Evolutionary conservation across 768 basidiomycete species (phyloP), one percentile per base, ranked within the genome.

Genomic region (Neoboletus magnificus): DNA sequence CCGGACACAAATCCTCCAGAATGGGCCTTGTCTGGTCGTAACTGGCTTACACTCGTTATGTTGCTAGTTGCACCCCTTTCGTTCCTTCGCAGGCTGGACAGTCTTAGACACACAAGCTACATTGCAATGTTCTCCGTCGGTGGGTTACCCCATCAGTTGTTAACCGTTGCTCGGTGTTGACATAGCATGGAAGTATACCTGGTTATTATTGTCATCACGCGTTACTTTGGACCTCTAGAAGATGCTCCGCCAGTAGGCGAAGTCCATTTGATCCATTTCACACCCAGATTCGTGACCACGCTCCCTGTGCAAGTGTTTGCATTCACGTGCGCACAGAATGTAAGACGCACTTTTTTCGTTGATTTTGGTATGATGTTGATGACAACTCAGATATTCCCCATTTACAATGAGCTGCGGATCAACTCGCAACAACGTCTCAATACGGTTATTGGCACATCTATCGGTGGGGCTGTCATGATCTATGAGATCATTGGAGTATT

Each of bases 271-370:
- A 78, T 93, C 60, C 83, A 84, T 63, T 84, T 96, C 60, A 86
- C 87, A 0, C 82, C 93, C 5, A 79, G 74, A 57, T 93, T 94
- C 65, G 73, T 95, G 16, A 81, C 88, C 15, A 93, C 85, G 1
- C 91, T 97, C 74, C 96, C 96, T 1, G 91, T 98, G 27, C 95
- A 93, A 69, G 87, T 95, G 16, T 94, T 94, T 72, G 89, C 90
- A 5, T 93, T 87, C 69, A 96, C 93, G 3, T 97, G 95, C 67
- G 82, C 90, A 15, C 93, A 96, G 78, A 96, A 96, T 66, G 93
- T 94, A 69, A 62, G 85, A 65, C 29, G 29, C 10, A 42, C 25
- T 35, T 39, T 32, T 32, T 46, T 54, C 20, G 25, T 27, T 50
- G 55, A 39, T 59, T 55, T 25, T 42, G 30, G 33, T 30, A 23